Percentiles rank a stretch among this genome's conserved stretches.
Evolutionary conservation across 139 green algal species (phyloP).

Genomic region (Haematococcus lacustris): DNA sequence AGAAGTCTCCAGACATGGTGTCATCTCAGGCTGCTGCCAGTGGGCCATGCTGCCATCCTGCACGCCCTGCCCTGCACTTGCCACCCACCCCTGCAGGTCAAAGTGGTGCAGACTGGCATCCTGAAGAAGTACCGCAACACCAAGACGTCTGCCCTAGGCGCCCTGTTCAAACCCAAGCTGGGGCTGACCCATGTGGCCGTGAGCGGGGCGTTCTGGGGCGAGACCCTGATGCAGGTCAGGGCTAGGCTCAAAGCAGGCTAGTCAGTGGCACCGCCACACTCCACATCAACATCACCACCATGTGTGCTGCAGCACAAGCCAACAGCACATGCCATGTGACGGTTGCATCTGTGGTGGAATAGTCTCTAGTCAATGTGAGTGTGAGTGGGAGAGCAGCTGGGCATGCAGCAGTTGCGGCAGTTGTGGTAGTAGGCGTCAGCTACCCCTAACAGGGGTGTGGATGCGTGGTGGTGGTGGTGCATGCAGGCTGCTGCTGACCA

Average conservation of each 20-base stretch:
- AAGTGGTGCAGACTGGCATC: constrained; percentile 34
- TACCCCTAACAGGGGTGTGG: background rate
- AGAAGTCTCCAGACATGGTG: too few relatives aligned
- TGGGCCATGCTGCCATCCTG: too few relatives aligned
- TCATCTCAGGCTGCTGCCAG: too few relatives aligned
- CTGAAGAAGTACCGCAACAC: constrained; percentile 37
- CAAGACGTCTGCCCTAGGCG: background rate
- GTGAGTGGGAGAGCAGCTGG: background rate
- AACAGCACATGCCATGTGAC: background rate
- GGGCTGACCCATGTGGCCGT: constrained; percentile 15
- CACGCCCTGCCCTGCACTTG: too few relatives aligned
- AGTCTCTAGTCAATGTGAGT: background rate
- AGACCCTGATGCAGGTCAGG: constrained; percentile 17
- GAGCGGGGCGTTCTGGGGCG: constrained; percentile 18
- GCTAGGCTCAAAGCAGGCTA: background rate
- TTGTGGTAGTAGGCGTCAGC: background rate
- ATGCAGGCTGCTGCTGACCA: constrained; percentile 20
- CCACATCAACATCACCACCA: background rate
- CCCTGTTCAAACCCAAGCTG: constrained; percentile 25
- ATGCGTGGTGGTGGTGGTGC: background rate
- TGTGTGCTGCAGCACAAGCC: background rate
- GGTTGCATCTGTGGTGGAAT: too few relatives aligned
- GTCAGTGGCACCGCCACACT: background rate
- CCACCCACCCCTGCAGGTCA: too few relatives aligned
- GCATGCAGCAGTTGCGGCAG: background rate